Percentiles rank a stretch among this genome's conserved stretches.
Evolutionary conservation across 1,284 basidiomycete species (phyloP).

Genomic region (Boletus calvinii): DNA sequence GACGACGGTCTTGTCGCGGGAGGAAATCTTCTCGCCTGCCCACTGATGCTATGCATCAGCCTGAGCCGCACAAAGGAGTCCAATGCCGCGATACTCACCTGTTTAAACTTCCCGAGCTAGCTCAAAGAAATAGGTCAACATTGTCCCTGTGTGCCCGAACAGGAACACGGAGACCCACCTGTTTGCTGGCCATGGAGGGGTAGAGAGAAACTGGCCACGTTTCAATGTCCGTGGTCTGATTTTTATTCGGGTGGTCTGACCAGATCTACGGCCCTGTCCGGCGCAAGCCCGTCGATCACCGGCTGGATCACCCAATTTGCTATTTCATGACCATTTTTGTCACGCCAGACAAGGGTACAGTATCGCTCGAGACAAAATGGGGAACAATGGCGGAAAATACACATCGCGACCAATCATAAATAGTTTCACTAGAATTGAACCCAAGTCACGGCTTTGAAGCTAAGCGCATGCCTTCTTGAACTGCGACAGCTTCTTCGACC

Average conservation of each 20-base stretch:
- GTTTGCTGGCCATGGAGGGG: constrained; percentile 53
- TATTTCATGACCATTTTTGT: neutral
- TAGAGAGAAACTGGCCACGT: neutral
- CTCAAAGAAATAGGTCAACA: neutral
- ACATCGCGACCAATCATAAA: constrained; percentile 1
- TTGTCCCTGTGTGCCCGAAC: neutral
- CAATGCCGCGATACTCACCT: constrained; percentile 40
- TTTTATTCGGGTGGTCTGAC: constrained; percentile 22
- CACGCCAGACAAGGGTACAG: neutral
- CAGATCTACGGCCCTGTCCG: constrained; percentile 20
- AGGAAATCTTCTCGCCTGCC: constrained; percentile 76
- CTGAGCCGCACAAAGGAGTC: constrained; percentile 27
- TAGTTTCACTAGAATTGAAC: neutral
- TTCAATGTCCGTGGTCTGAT: constrained; percentile 10
- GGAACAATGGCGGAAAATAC: neutral
- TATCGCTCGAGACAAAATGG: neutral
- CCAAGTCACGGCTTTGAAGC: constrained; percentile 38
- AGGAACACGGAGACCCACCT: constrained; percentile 38
- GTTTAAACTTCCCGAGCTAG: constrained; percentile 65
- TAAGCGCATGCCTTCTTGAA: constrained; percentile 54
- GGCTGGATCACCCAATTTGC: no score
- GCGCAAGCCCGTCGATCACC: constrained; percentile 10
- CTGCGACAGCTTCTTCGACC: constrained; percentile 72
- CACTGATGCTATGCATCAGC: constrained; percentile 46
- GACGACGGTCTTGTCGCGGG: constrained; percentile 64